Evolutionary conservation across 2,329 filamentous ascomycete species (phyloP).

Genomic region (Arthrobotrys iridis): DNA sequence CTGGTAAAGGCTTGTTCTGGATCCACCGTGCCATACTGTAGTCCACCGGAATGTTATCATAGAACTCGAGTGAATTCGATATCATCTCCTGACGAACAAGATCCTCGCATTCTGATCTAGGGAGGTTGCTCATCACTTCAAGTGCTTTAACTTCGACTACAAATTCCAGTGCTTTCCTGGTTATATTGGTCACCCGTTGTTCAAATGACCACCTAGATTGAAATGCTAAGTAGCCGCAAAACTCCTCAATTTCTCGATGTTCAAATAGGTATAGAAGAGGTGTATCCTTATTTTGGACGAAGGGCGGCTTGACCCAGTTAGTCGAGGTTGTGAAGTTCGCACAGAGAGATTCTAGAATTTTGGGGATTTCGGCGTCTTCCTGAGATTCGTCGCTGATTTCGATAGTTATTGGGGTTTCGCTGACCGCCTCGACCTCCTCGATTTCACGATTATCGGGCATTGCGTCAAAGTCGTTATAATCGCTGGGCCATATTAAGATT

Average conservation of each 20-base stretch:
- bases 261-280: background rate
- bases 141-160: background rate
- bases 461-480: too few relatives aligned
- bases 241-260: background rate
- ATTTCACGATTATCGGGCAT: background rate
- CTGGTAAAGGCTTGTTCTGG: background rate
- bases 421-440: background rate
- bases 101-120: background rate
- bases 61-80: background rate
- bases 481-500: too few relatives aligned
- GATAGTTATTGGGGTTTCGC: background rate
- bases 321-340: background rate
- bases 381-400: background rate
- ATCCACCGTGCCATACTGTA: conserved; percentile 16
- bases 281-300: background rate
- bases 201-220: background rate
- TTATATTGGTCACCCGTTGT: background rate
- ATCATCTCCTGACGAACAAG: background rate
- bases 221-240: background rate
- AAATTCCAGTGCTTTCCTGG: background rate
- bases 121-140: background rate
- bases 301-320: background rate
- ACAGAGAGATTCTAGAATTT: background rate
- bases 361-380: background rate
- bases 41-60: background rate